phyloP scores from a whole-genome alignment of 2,329 filamentous ascomycete species.

The Alternaria rosae region DNA sequence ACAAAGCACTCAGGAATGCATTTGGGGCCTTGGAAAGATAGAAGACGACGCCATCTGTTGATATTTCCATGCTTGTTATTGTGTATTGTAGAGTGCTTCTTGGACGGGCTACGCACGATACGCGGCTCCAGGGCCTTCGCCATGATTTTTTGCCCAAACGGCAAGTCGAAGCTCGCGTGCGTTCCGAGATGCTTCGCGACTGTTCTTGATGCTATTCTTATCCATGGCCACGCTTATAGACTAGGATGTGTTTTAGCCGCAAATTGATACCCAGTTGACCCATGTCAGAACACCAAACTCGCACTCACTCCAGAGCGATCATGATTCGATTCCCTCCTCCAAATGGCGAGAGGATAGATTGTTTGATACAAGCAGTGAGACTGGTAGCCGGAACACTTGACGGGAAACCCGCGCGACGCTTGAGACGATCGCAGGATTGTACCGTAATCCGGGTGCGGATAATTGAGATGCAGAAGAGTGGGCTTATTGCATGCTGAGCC shows the following conservation, averaged over 20 bases:
- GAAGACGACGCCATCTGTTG: background rate
- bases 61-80: background rate
- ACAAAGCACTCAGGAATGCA: background rate
- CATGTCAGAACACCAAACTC: conserved; percentile 14
- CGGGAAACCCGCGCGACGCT: conserved; percentile 3
- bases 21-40: background rate
- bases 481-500: background rate
- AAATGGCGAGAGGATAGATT: conserved; percentile 8
- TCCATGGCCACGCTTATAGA: conserved; percentile 13
- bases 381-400: conserved; percentile 1
- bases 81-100: background rate
- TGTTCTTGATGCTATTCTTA: conserved; percentile 32
- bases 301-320: background rate
- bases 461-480: conserved; percentile 8
- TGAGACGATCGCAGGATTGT: background rate
- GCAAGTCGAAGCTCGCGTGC: conserved; percentile 3
- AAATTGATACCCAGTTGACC: conserved; percentile 29
- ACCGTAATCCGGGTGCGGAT: conserved; percentile 14
- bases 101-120: background rate
- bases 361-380: conserved; percentile 9
- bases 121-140: background rate
- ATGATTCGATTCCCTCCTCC: background rate
- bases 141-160: background rate
- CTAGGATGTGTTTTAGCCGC: conserved; percentile 34
- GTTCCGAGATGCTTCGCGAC: conserved; percentile 8